Conservation (phyloP, 441 rosid species). For the Populus hybrid region DNA sequence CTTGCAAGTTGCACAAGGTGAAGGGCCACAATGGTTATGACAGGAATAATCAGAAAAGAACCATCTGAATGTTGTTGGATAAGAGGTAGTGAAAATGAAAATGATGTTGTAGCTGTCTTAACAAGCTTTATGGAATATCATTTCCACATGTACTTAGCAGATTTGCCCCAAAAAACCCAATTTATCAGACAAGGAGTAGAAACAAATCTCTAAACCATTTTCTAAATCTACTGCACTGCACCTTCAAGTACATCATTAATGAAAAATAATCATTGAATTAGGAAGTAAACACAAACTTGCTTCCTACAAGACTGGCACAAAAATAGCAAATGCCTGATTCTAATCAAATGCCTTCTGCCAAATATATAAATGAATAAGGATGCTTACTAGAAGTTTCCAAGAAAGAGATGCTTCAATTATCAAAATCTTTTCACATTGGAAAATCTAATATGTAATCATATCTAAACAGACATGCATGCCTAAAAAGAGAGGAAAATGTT, state of each 20-base stretch:
- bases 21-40: neutral
- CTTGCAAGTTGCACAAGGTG: conserved; percentile 11
- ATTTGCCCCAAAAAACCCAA: neutral
- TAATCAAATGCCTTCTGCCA: neutral
- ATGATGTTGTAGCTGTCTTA: neutral
- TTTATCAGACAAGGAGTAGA: neutral
- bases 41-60: neutral
- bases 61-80: conserved; percentile 3
- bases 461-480: neutral
- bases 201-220: conserved; percentile 2
- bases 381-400: neutral
- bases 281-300: neutral
- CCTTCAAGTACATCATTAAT: neutral
- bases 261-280: neutral
- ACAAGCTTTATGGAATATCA: neutral
- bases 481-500: neutral
- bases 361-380: neutral
- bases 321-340: neutral
- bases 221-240: neutral
- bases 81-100: neutral
- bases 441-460: neutral
- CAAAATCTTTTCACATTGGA: neutral
- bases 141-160: neutral
- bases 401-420: neutral
- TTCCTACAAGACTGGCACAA: neutral